A percentile compares a stretch with the other conserved stretches of the same genome.
Conservation (phyloP, 495 filamentous ascomycete genomes). For the Hypoxylon fragiforme region DNA sequence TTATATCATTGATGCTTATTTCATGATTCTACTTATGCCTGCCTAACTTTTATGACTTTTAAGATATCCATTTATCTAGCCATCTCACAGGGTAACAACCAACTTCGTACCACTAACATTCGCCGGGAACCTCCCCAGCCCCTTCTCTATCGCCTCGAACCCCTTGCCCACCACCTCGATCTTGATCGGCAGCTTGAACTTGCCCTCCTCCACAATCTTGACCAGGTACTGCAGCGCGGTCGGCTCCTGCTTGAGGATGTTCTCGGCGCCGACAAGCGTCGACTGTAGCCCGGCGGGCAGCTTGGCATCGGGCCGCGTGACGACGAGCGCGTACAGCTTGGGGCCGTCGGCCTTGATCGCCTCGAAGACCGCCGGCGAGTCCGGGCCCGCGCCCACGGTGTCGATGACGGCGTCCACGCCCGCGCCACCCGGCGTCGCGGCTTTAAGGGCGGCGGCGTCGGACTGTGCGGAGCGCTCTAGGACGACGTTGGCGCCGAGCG, state of each 20-base stretch:
- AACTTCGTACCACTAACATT: constrained; percentile 43
- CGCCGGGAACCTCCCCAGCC: constrained; percentile 37
- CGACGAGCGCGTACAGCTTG: constrained; percentile 40
- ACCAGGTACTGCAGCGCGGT: constrained; percentile 27
- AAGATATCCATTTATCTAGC: not conserved
- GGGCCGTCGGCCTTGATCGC: constrained; percentile 35
- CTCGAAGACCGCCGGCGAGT: constrained; percentile 13
- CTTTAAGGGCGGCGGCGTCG: constrained; percentile 33
- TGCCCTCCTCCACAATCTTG: constrained; percentile 31
- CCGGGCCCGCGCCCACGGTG: constrained; percentile 28
- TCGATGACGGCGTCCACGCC: constrained; percentile 52
- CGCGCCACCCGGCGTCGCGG: constrained; percentile 29
- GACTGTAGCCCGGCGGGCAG: constrained; percentile 34
- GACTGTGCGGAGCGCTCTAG: constrained; percentile 37
- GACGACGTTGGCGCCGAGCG: constrained; percentile 40
- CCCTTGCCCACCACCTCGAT: constrained; percentile 41
- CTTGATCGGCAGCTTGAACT: constrained; percentile 31
- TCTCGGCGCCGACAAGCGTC: constrained; percentile 26
- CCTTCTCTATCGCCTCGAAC: constrained; percentile 34
- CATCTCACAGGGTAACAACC: constrained; percentile 36
- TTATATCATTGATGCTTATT: too few species aligned
- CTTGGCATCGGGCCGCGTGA: constrained; percentile 35
- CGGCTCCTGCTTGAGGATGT: constrained; percentile 25
- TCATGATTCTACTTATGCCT: too few species aligned
- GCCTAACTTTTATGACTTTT: not conserved